Evolutionary conservation across 78 protist genomes (phyloP), one percentile per base, ranked within the genome.

Genomic region (Dictyostelium purpureum): DNA sequence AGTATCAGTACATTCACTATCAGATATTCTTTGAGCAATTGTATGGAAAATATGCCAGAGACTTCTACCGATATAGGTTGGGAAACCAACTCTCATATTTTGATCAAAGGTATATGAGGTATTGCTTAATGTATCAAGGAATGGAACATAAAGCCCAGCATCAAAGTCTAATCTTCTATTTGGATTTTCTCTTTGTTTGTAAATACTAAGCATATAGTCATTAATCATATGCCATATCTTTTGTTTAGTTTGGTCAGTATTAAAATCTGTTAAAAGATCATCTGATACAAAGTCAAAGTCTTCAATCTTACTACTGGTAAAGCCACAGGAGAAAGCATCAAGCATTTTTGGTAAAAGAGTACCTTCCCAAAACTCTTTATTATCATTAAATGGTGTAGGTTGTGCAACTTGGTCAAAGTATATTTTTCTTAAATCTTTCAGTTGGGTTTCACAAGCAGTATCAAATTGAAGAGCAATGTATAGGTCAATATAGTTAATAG

Each of bases 131-230:
- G n/a, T 51, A 24, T 76, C 82, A 4, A 76, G n/a, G 67, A 76
- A 76, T 51, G 82, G 82, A 37, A 76, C 35, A 26, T 76, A 76
- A 12, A 76, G 67, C 0, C 82, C 82, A 0, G 54, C 51, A 43
- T 71, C 78, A 28, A 71, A 71, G 43, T 71, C 78, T 1, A 71
- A 43, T 71, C 78, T 71, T 71, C 78, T 71, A 26, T 71, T 71
- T 1, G 2, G 2, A 6, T 71, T 71, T 26, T 71, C 78, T 24
- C 78, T 19, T 71, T 71, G 78, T 28, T 71, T 71, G 16, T 71
- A 71, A 21, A 71, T 71, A 26, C 59, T 26, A 21, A 28, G 40
- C 37, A 43, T 19, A 43, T 71, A 71, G 2, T 28, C 43, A 16
- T 59, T 59, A 45, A 71, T 71, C 78, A 71, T 43, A 43, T 71